Evolutionary conservation across 176 grass and related monocot species (phyloP), one percentile per base, ranked within the genome.

Genomic region (Hyparrhenia diplandra): DNA sequence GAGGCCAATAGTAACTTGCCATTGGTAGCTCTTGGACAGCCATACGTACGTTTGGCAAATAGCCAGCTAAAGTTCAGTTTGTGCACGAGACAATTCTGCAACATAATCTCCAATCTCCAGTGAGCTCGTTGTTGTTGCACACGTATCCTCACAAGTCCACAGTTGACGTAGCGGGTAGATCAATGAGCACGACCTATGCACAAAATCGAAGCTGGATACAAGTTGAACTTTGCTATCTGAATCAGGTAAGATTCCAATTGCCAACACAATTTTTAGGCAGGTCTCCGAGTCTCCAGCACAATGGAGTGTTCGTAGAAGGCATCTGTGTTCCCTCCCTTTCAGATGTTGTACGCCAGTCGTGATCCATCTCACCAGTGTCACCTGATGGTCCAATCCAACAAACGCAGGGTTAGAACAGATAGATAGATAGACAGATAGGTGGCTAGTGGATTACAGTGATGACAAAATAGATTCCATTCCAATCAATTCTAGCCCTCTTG

Each of bases 401-500:
- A 73, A 46, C 40, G 18, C 41, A 55, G 6, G 45, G 32, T 32
- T 18, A 72, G 66, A 13, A 40, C n/a, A n/a, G n/a, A n/a, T n/a
- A n/a, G n/a, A n/a, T 16, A 67, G 18, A 40, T 32, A 32, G 2
- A 32, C 2, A 17, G 32, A 37, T 13, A 17, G 6, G 24, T 43
- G 23, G 1, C 40, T 1, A 17, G 68, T 43, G 36, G 10, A 41
- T 35, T 27, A 10, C 21, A 13, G 54, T 43, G 4, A 49, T 21
- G 17, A n/a, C n/a, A n/a, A 32, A n/a, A 37, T 61, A 31, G 49
- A 62, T 80, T 88, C 69, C 18, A 31, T 30, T 62, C 24, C 24
- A 84, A 75, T 24, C 61, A 80, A 62, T 63, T 39, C 46, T 32
- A 42, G 59, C 73, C 24, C 41, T 59, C 21, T 58, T 32, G 57